These are phyloP conservation scores for Fraxinus paxiana DNA, from an alignment of 305 asterid genomes.

Conservation along the genomic window DNA sequence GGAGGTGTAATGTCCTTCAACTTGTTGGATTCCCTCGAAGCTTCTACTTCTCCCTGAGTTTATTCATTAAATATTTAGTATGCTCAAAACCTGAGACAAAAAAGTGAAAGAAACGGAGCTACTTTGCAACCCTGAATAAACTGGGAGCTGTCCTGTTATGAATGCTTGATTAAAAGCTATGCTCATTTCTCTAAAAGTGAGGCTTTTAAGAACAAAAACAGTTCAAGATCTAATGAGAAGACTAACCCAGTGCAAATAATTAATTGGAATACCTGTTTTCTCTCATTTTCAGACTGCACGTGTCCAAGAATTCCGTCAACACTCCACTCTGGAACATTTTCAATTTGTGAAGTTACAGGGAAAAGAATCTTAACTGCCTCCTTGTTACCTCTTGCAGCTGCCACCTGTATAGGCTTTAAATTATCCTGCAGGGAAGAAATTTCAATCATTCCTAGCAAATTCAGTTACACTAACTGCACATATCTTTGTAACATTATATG, in stretches of 20 bases:
- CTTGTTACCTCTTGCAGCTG: slow-evolving; percentile 69
- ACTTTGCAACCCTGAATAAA: background rate
- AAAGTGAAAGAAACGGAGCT: slow-evolving; percentile 2
- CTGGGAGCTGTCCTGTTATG: background rate
- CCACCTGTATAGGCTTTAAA: slow-evolving; percentile 70
- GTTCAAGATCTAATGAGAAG: background rate
- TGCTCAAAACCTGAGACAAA: slow-evolving; percentile 2
- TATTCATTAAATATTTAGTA: slow-evolving; percentile 11
- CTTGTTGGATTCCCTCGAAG: slow-evolving; percentile 34
- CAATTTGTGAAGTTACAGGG: slow-evolving; percentile 49
- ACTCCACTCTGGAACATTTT: slow-evolving; percentile 60
- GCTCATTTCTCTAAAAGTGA: slow-evolving; percentile 1
- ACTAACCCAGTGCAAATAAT: background rate
- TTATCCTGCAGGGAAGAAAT: slow-evolving; percentile 61
- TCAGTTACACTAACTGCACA: background rate
- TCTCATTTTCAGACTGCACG: slow-evolving; percentile 50
- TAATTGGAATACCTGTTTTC: slow-evolving; percentile 42
- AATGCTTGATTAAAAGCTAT: background rate
- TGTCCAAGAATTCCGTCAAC: slow-evolving; percentile 67
- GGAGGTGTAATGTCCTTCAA: slow-evolving; percentile 34
- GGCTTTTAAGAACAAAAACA: background rate
- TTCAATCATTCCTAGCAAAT: slow-evolving; percentile 3
- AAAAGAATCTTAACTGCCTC: slow-evolving; percentile 69
- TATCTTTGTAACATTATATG: background rate
- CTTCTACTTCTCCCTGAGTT: slow-evolving; percentile 49